Evolutionary conservation across 176 grass and related monocot genomes (phyloP), one percentile per base, ranked within the genome.

Genomic region (Pontederia paniculata): DNA sequence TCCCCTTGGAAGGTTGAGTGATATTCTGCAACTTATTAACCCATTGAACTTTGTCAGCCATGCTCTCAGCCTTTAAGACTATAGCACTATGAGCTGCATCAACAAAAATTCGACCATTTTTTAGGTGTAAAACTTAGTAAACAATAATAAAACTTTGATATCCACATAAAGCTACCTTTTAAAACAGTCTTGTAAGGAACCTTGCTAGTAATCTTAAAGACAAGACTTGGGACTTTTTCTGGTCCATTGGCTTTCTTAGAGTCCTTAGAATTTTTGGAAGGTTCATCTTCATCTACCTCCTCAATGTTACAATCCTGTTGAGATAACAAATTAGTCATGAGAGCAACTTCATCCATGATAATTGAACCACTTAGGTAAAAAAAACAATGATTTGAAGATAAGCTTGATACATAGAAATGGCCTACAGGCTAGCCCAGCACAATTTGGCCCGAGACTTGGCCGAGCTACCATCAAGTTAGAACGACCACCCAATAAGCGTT

Each of bases 111-210:
- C 25, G 5, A 31, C 25, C 5, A 31, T 2, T 31, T n/a, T 31
- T 31, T 5, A 31, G 25, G 25, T 31, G 25, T 31, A 31, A 31
- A 5, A 1, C 1, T 31, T 31, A 1, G 5, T 31, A 31, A 31
- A 31, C 5, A 31, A 63, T 18, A 21, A 10, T 2, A 21, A 22
- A 47, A 28, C 12, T 15, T 57, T 23, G 12, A 16, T 61, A 77
- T 13, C 9, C 20, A 55, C 12, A 75, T 65, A 66, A 45, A 74
- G 14, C 48, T 84, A 95, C 89, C 82, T 84, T 95, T 95, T 48
- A 95, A 72, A 60, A 95, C 81, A 78, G 82, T 88, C 82, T 88
- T 95, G 53, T 95, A 88, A 45, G 80, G 68, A 74, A 88, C 42
- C 58, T 81, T 87, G 57, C 88, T 69, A 65, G 81, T 88, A 58